These are phyloP conservation scores for Termitomyces sp. DNA, from an alignment of 768 basidiomycete species.

Conservation along the genomic window DNA sequence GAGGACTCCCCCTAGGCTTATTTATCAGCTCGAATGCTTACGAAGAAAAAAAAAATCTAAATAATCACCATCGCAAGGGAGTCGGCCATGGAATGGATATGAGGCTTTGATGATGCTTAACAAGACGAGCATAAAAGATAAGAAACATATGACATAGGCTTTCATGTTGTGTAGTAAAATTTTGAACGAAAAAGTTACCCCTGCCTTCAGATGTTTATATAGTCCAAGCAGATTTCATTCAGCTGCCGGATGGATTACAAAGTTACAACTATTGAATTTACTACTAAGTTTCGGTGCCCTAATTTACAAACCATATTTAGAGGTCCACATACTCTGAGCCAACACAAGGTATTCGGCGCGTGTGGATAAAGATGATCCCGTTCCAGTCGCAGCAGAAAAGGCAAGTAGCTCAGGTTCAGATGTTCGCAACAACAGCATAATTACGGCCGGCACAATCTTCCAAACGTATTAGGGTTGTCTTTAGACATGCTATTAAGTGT, in stretches of 20 bases:
- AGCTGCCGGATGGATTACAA: background rate
- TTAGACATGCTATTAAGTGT: background rate
- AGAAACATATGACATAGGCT: background rate
- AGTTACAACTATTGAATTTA: background rate
- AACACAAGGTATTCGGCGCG: background rate
- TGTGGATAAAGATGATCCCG: too few species aligned
- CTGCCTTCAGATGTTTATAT: background rate
- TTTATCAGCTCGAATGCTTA: background rate
- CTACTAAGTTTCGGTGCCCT: background rate
- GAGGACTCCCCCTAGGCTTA: too few species aligned
- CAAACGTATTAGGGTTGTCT: too few species aligned
- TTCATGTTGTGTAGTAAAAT: background rate
- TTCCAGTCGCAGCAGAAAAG: background rate
- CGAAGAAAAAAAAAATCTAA: background rate
- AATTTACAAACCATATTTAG: background rate
- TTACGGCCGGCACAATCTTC: background rate
- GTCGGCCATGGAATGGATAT: background rate
- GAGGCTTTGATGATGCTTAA: background rate
- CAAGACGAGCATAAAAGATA: background rate
- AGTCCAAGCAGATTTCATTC: background rate
- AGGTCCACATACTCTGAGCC: background rate
- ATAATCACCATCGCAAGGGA: background rate
- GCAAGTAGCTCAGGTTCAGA: background rate
- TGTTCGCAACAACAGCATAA: too few species aligned
- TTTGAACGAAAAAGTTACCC: background rate